Evolutionary conservation across 331 rosid genomes (phyloP).

Genomic region (Phaseolus coccineus): DNA sequence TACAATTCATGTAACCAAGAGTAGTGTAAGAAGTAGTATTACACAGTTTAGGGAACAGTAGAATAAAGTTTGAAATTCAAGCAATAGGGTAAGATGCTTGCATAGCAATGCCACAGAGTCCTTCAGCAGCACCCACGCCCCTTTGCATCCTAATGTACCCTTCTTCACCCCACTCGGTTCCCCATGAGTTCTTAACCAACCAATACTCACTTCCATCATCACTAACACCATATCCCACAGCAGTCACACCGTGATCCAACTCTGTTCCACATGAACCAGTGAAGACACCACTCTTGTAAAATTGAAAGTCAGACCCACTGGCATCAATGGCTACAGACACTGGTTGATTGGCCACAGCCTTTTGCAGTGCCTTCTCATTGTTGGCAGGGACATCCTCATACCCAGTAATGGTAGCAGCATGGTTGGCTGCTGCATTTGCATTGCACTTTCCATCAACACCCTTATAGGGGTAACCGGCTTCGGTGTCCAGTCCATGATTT

Average conservation of each 20-base stretch:
- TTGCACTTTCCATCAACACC: conserved; percentile 58
- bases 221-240: too few species aligned
- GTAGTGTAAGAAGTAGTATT: neutral
- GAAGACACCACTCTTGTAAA: too few species aligned
- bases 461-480: conserved; percentile 53
- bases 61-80: neutral
- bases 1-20: neutral
- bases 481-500: conserved; percentile 47
- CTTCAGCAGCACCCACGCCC: conserved; percentile 49
- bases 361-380: conserved; percentile 43
- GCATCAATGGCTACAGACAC: too few species aligned
- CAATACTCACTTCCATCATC: too few species aligned
- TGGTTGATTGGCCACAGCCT: too few species aligned
- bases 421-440: conserved; percentile 31
- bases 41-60: neutral
- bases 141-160: conserved; percentile 64
- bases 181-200: too few species aligned
- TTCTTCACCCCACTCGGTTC: conserved; percentile 53
- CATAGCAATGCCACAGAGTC: conserved; percentile 57
- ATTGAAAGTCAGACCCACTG: too few species aligned
- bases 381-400: conserved; percentile 59
- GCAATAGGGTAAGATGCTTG: conserved; percentile 49
- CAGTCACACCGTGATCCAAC: too few species aligned
- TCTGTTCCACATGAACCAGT: too few species aligned
- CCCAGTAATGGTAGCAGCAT: conserved; percentile 54